These are phyloP conservation scores for Chaetoceros tenuissimus DNA, from an alignment of 108 stramenopile species.

Conservation along the genomic window DNA sequence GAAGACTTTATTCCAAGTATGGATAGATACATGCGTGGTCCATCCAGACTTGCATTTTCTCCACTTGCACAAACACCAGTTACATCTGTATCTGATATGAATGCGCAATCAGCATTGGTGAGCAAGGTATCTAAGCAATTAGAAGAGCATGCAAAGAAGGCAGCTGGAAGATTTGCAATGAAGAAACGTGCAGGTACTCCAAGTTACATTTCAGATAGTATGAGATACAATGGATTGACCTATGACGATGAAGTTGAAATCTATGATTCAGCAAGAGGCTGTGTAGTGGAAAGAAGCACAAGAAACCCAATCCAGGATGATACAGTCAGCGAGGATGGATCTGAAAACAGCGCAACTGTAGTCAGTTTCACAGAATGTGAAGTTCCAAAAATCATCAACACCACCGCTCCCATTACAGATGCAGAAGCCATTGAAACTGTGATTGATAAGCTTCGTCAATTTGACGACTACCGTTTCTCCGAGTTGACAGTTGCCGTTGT, in stretches of 20 bases:
- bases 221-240: conserved; percentile 3
- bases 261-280: not conserved
- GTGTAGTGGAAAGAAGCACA: not conserved
- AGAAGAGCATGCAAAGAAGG: conserved; percentile 1
- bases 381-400: not conserved
- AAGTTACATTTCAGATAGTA: not conserved
- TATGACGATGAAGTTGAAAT: conserved; percentile 11
- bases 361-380: not conserved
- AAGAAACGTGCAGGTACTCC: conserved; percentile 1
- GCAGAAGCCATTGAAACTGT: not conserved
- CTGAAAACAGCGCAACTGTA: not conserved
- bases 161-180: not conserved
- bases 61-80: not conserved
- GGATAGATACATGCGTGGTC: not conserved
- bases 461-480: not conserved
- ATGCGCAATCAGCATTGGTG: not conserved
- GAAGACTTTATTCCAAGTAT: not conserved
- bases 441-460: not conserved
- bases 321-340: not conserved
- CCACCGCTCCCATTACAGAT: not conserved
- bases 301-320: not conserved
- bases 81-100: not conserved
- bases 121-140: not conserved
- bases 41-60: not conserved
- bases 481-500: not conserved